Conservation (phyloP, 495 filamentous ascomycete species). For the Aspergillus incahuasiensis region DNA sequence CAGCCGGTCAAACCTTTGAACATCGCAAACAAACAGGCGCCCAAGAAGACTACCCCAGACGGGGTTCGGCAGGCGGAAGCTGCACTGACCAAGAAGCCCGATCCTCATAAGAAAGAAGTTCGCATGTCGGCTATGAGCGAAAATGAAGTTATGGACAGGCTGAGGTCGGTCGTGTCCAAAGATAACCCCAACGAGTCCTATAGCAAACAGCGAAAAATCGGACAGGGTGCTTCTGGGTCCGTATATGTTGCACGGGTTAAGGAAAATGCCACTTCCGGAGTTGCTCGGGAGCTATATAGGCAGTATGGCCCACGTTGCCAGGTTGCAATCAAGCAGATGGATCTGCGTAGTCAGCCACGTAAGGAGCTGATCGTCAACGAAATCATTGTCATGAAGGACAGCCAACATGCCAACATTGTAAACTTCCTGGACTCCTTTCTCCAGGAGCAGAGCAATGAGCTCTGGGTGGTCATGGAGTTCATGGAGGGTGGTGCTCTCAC, state of each 20-base stretch:
- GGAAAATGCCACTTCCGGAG: constrained; percentile 60
- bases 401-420: constrained; percentile 95
- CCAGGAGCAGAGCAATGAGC: constrained; percentile 82
- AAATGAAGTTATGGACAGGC: constrained; percentile 90
- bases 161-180: constrained; percentile 88
- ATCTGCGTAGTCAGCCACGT: constrained; percentile 90
- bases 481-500: constrained; percentile 98
- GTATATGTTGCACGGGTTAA: constrained; percentile 96
- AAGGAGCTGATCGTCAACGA: constrained; percentile 99
- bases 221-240: constrained; percentile 94
- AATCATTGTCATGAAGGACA: constrained; percentile 99
- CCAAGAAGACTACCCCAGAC: constrained; percentile 49
- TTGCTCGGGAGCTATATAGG: constrained; percentile 62
- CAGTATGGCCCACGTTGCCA: constrained; percentile 68
- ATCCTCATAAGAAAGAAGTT: constrained; percentile 76
- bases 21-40: constrained; percentile 69
- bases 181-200: constrained; percentile 89
- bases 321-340: constrained; percentile 99
- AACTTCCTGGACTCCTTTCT: constrained; percentile 98
- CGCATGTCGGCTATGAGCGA: constrained; percentile 98
- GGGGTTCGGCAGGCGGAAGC: constrained; percentile 76
- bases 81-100: constrained; percentile 69
- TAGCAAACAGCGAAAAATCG: constrained; percentile 98
- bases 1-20: constrained; percentile 81
- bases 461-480: constrained; percentile 99